Conservation (phyloP, 306 rosid genomes). For the Vachellia collinsii region DNA sequence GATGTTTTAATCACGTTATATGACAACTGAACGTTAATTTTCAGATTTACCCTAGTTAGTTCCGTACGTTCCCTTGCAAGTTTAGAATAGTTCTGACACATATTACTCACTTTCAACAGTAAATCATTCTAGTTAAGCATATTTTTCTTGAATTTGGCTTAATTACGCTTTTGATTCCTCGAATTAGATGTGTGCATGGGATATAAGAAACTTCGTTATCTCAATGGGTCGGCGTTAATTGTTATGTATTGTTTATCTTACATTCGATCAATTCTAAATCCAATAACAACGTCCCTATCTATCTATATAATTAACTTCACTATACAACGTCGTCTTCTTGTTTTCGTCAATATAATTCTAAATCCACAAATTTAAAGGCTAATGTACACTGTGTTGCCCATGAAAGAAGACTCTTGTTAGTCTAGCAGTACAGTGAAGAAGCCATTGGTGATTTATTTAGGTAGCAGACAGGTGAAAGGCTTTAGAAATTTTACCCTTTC, state of each 20-base stretch:
- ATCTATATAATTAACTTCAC: too few species aligned
- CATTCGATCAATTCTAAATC: not conserved
- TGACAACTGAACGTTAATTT: not conserved
- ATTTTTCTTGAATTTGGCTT: too few species aligned
- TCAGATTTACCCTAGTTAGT: too few species aligned
- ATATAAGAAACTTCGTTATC: not conserved
- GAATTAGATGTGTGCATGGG: not conserved
- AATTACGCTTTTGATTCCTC: not conserved
- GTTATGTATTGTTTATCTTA: not conserved
- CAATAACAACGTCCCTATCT: not conserved
- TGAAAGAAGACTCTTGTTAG: constrained; percentile 4
- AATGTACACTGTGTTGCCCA: not conserved
- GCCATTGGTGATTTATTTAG: constrained; percentile 5
- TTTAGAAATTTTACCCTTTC: not conserved
- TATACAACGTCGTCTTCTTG: not conserved
- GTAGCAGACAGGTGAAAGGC: constrained; percentile 15
- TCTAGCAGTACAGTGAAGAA: not conserved
- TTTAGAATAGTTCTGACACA: not conserved
- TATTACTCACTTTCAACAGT: not conserved
- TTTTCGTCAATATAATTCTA: too few species aligned
- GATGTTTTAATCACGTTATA: not conserved
- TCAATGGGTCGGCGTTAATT: not conserved
- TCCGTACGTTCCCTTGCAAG: not conserved
- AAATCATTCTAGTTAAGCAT: not conserved
- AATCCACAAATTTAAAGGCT: not conserved